Evolutionary conservation across 176 grass and related monocot genomes (phyloP), one percentile per base, ranked within the genome.

Genomic region (Phragmites australis): DNA sequence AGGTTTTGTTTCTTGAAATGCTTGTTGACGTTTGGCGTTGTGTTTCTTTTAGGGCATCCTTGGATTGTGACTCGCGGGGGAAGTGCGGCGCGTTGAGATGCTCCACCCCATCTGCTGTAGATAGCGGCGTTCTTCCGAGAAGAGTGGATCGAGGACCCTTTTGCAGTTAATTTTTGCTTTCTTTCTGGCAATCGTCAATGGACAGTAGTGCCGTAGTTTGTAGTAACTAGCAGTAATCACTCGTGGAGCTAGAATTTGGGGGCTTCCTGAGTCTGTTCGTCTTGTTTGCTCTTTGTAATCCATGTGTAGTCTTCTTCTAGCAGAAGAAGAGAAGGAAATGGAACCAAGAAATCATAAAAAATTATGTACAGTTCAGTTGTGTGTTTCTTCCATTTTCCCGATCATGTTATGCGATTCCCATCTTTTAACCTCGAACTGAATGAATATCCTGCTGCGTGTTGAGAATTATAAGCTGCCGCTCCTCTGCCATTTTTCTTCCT

Each of bases 51-150:
- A 92, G 90, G 75, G 75, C 89, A 94, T 77, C 89, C 92, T 9
- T 94, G 92, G 92, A 94, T 91, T 15, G 65, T 80, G 37, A 84
- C 51, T 60, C 58, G 86, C 44, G 89, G 92, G 2, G 92, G 79
- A 2, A 63, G 67, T 10, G 75, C 55, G 40, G 42, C 12, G 15
- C 31, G 43, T 42, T 6, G 0, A 42, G 80, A 83, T 27, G 40
- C 17, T 65, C 19, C 6, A 17, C 11, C 10, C 22, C 40, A 19
- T 11, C 51, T 64, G 68, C 37, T 60, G 57, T 80, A 68, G 10
- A 41, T 52, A 79, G 22, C 7, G 45, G 59, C 50, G 50, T 50
- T 50, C 58, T 13, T 5, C 30, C 3, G 64, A 21, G 21, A 55
- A 29, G n/a, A 21, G 60, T 22, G 34, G 47, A 45, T 15, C 32